phyloP scores from a whole-genome alignment of 2,329 filamentous ascomycete genomes.

The Monilinia polystroma region DNA sequence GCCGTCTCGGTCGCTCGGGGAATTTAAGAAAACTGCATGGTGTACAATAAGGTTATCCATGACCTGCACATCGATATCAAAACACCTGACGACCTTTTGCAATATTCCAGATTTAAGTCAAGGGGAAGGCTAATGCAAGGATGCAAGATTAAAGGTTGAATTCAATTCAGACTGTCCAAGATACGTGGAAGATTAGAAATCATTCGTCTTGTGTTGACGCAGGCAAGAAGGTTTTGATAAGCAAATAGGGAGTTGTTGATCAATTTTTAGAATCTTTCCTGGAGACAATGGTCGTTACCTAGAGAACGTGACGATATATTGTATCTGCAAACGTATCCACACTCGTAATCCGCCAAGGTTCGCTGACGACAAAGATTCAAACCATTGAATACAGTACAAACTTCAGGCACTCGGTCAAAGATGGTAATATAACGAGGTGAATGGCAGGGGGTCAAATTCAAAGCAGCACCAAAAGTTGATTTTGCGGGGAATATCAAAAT shows the following conservation, averaged over 20 bases:
- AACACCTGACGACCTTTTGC: slow-evolving; percentile 2
- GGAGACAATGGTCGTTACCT: neutral
- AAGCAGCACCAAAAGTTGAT: slow-evolving; percentile 1
- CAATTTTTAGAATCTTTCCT: neutral
- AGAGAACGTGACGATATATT: neutral
- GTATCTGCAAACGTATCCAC: slow-evolving; percentile 12
- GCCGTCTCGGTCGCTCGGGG: neutral
- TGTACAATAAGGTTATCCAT: too few relatives aligned
- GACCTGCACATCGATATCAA: neutral
- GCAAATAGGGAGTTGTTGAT: neutral
- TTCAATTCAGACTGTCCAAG: neutral
- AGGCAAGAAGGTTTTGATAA: neutral
- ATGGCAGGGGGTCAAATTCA: neutral
- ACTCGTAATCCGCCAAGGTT: slow-evolving; percentile 1
- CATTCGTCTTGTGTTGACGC: neutral
- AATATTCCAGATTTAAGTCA: neutral
- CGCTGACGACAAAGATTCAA: slow-evolving; percentile 10
- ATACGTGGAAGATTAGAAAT: neutral
- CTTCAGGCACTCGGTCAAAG: neutral
- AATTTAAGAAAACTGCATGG: neutral
- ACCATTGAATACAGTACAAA: neutral
- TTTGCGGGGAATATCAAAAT: neutral
- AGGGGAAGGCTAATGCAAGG: too few relatives aligned
- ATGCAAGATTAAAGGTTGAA: neutral
- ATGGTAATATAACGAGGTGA: neutral